phyloP scores from a whole-genome alignment of 2,329 filamentous ascomycete genomes.

The Cercospora nicotianae region DNA sequence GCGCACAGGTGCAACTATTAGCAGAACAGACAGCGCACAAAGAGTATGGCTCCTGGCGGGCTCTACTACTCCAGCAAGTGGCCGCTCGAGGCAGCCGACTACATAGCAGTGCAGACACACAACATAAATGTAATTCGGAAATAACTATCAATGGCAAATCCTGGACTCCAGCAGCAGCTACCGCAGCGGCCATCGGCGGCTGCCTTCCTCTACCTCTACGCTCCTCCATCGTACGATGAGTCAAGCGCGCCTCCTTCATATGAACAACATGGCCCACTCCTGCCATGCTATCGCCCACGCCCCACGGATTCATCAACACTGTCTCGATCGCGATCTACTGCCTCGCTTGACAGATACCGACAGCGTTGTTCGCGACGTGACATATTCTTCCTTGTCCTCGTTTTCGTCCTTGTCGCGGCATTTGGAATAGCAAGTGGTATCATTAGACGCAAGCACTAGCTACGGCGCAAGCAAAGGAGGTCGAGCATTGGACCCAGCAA shows the following conservation, averaged over 20 bases:
- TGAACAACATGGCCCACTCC: background rate
- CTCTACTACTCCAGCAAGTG: background rate
- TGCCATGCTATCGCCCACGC: background rate
- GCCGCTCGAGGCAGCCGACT: background rate
- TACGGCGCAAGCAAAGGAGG: background rate
- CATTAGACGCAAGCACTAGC: slow-evolving; percentile 2
- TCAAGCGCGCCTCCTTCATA: slow-evolving; percentile 9
- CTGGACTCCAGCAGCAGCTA: background rate
- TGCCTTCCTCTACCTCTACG: slow-evolving; percentile 5
- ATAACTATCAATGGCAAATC: background rate
- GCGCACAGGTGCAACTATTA: background rate
- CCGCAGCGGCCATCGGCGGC: slow-evolving; percentile 7
- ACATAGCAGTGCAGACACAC: background rate
- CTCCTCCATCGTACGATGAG: slow-evolving; percentile 10
- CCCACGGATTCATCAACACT: background rate
- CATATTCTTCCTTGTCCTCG: background rate
- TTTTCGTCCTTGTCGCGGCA: background rate
- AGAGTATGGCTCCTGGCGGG: background rate
- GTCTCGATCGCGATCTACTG: background rate
- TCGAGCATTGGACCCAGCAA: background rate
- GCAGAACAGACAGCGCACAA: background rate
- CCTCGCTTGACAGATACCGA: background rate
- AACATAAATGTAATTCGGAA: background rate
- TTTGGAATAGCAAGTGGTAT: slow-evolving; percentile 9
- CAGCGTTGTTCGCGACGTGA: background rate